phyloP scores from a whole-genome alignment of 2,329 filamentous ascomycete genomes.

The Verticillium longisporum region DNA sequence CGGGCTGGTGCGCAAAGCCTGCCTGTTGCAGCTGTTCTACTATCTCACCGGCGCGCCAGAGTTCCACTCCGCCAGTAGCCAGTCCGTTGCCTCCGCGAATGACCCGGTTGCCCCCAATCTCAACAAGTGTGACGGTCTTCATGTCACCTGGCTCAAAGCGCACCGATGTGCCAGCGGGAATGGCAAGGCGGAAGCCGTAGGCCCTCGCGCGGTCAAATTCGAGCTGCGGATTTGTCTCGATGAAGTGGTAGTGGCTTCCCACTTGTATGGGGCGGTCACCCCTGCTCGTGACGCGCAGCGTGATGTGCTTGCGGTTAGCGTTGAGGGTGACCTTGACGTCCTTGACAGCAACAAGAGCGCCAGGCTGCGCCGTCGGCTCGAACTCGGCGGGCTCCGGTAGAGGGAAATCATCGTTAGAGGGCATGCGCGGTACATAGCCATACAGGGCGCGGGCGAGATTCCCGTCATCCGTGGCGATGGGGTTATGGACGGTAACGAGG shows the following conservation, averaged over 20 bases:
- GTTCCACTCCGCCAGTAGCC: constrained; percentile 65
- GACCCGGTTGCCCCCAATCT: constrained; percentile 73
- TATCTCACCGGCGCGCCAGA: constrained; percentile 57
- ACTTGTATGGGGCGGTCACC: constrained; percentile 90
- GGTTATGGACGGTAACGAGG: constrained; percentile 88
- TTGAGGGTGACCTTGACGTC: constrained; percentile 60
- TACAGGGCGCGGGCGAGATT: constrained; percentile 83
- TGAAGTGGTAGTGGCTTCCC: constrained; percentile 93
- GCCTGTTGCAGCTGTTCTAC: constrained; percentile 58
- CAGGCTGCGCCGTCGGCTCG: constrained; percentile 62
- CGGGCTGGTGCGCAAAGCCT: constrained; percentile 71
- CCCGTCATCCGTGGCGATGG: constrained; percentile 78
- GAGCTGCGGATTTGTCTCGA: constrained; percentile 87
- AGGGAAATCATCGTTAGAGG: constrained; percentile 61
- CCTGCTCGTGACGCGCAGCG: constrained; percentile 71
- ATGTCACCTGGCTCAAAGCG: constrained; percentile 91
- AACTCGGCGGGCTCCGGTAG: constrained; percentile 59
- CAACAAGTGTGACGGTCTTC: constrained; percentile 83
- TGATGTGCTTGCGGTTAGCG: constrained; percentile 65
- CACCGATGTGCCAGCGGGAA: constrained; percentile 83
- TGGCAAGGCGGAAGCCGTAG: constrained; percentile 83
- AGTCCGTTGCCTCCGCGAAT: constrained; percentile 82
- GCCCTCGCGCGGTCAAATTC: constrained; percentile 78
- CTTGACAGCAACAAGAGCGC: constrained; percentile 69
- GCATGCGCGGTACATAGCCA: constrained; percentile 82